These are phyloP conservation scores for Biscogniauxia mediterranea DNA, from an alignment of 2,329 filamentous ascomycete species.

Conservation along the genomic window DNA sequence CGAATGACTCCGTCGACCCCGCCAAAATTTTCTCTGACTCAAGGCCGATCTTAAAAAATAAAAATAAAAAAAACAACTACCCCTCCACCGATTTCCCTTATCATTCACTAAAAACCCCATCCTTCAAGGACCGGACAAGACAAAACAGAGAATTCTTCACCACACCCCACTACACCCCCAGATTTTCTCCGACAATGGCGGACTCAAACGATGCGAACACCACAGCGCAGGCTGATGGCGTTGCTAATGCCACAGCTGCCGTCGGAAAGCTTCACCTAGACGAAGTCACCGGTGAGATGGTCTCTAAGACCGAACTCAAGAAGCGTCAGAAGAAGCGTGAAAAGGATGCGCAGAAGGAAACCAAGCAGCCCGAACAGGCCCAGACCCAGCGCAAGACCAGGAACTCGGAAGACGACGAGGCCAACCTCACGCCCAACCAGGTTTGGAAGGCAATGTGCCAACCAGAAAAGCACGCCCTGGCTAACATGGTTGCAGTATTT, in stretches of 20 bases:
- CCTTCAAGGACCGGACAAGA: no score
- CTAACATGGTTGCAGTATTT: conserved; percentile 62
- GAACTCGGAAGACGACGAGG: conserved; percentile 56
- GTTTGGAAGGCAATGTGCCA: conserved; percentile 43
- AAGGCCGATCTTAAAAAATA: no score
- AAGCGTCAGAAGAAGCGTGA: conserved; percentile 90
- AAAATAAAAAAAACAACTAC: no score
- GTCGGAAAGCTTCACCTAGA: conserved; percentile 79
- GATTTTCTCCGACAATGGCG: not conserved
- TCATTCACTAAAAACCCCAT: no score
- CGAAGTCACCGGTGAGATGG: conserved; percentile 85
- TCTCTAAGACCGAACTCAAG: conserved; percentile 89
- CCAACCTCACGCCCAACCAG: conserved; percentile 70
- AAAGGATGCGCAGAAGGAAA: conserved; percentile 80
- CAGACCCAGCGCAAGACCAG: conserved; percentile 42
- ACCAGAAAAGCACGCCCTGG: not conserved
- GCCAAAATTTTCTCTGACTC: no score
- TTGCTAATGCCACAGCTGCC: not conserved
- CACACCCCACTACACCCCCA: no score
- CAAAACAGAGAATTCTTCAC: no score
- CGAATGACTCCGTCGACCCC: no score
- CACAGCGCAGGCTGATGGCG: not conserved
- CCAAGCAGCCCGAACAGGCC: conserved; percentile 70
- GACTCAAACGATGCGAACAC: not conserved
- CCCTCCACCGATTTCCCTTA: no score